Evolutionary conservation across 306 rosid species (phyloP).

Genomic region (Arachis hypogaea): DNA sequence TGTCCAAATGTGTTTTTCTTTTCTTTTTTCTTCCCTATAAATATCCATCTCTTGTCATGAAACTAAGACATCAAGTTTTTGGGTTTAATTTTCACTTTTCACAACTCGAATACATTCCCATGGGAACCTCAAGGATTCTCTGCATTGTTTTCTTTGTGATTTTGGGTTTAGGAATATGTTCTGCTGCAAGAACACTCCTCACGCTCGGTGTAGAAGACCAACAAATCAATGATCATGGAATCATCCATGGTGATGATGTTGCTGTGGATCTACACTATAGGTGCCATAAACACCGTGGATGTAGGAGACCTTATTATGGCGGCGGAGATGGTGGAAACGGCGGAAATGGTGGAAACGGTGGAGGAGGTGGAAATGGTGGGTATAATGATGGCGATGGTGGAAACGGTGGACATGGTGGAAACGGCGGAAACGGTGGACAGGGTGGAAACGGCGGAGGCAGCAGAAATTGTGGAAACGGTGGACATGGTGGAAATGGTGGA

Average conservation of each 20-base stretch:
- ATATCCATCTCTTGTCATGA: conserved; percentile 33
- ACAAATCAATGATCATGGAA: conserved; percentile 3
- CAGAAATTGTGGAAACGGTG: no score
- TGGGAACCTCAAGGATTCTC: conserved; percentile 43
- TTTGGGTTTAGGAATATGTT: conserved; percentile 49
- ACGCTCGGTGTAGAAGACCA: conserved; percentile 6
- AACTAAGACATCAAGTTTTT: conserved; percentile 1
- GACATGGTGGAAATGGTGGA: conserved; percentile 31
- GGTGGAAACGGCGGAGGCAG: no score
- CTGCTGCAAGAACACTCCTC: conserved; percentile 47
- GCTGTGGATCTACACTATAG: background rate
- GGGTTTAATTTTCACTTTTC: background rate
- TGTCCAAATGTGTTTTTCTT: no score
- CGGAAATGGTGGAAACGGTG: conserved; percentile 17
- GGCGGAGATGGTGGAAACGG: background rate
- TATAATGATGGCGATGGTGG: background rate
- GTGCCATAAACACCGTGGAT: no score
- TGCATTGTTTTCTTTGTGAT: conserved; percentile 40
- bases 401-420: background rate
- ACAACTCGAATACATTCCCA: background rate
- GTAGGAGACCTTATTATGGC: background rate
- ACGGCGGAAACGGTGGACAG: background rate
- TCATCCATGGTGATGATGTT: background rate
- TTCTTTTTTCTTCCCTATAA: conserved; percentile 30
- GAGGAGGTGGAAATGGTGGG: no score